Conservation (phyloP, 2,329 filamentous ascomycete species). For the Clathrospora elynae region DNA sequence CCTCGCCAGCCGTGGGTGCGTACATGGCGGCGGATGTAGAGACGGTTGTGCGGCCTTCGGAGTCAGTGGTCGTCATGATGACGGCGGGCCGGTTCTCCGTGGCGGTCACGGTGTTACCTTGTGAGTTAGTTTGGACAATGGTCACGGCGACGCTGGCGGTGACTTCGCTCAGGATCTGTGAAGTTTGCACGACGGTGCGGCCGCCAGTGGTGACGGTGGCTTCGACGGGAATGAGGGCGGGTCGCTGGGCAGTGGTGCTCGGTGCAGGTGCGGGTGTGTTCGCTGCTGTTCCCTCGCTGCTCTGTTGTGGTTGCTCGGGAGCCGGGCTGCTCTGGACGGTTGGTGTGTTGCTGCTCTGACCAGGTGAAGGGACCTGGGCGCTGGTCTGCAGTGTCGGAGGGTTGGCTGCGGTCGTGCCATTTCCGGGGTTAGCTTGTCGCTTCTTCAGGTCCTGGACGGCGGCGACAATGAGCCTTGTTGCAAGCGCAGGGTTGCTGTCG, state of each 20-base stretch:
- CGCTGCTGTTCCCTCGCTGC: conserved; percentile 1
- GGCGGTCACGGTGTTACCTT: conserved; percentile 45
- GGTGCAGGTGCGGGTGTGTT: not conserved
- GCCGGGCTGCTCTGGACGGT: conserved; percentile 6
- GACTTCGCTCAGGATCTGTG: conserved; percentile 49
- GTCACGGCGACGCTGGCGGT: conserved; percentile 48
- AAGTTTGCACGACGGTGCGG: conserved; percentile 44
- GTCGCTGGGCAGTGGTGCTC: conserved; percentile 19
- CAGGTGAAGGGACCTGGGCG: conserved; percentile 2
- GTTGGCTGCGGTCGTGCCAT: conserved; percentile 25
- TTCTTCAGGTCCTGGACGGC: conserved; percentile 59
- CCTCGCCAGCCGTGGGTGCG: conserved; percentile 45
- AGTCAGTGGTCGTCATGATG: conserved; percentile 48
- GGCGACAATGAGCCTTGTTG: conserved; percentile 66
- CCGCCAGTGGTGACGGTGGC: conserved; percentile 50
- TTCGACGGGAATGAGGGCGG: conserved; percentile 46
- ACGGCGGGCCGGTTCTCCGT: conserved; percentile 48
- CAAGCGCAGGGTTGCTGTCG: conserved; percentile 64
- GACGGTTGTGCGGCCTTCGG: conserved; percentile 46
- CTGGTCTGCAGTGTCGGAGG: conserved; percentile 6
- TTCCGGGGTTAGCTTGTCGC: conserved; percentile 46
- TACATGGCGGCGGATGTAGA: conserved; percentile 41
- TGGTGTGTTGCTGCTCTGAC: conserved; percentile 11
- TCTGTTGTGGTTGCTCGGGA: conserved; percentile 2
- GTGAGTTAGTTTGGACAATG: conserved; percentile 48